A percentile compares a stretch with the other conserved stretches of the same genome.
These are phyloP conservation scores for Saccharomyces hybrid DNA, from an alignment of 1,139 yeast species.

Conservation along the genomic window DNA sequence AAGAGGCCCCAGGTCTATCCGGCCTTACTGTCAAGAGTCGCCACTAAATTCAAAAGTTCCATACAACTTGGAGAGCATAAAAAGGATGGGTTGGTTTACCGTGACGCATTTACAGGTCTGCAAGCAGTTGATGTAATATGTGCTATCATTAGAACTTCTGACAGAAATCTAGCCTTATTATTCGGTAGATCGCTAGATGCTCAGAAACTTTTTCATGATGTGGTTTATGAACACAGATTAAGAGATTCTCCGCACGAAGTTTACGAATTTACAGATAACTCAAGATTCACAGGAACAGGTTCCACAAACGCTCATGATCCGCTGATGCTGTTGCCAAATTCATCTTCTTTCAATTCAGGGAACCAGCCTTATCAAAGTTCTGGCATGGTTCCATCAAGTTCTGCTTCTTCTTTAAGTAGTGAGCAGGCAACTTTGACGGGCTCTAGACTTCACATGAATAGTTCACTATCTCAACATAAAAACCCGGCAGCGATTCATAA, in stretches of 20 bases:
- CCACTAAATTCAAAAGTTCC: slow-evolving; percentile 64
- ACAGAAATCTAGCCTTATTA: slow-evolving; percentile 78
- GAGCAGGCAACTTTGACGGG: slow-evolving; percentile 6
- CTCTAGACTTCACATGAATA: not conserved
- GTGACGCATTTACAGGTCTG: slow-evolving; percentile 89
- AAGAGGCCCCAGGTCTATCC: slow-evolving; percentile 52
- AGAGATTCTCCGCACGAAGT: slow-evolving; percentile 84
- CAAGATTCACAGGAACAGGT: slow-evolving; percentile 25
- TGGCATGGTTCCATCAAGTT: slow-evolving; percentile 12
- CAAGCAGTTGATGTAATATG: slow-evolving; percentile 90
- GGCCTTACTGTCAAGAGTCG: slow-evolving; percentile 79
- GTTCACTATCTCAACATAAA: not conserved
- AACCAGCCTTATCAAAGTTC: slow-evolving; percentile 6
- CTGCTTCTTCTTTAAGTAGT: slow-evolving; percentile 23
- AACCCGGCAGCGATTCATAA: slow-evolving; percentile 1
- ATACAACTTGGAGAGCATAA: slow-evolving; percentile 69
- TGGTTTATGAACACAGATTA: slow-evolving; percentile 85
- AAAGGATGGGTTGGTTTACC: slow-evolving; percentile 90
- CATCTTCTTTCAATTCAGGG: slow-evolving; percentile 4
- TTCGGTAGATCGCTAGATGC: slow-evolving; percentile 92
- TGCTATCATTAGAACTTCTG: slow-evolving; percentile 78
- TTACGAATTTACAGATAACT: slow-evolving; percentile 67
- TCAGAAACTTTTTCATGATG: slow-evolving; percentile 90
- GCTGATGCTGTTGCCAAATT: slow-evolving; percentile 17
- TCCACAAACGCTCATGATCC: slow-evolving; percentile 20